Percentiles rank a stretch among this genome's conserved stretches.
These are phyloP conservation scores for Polysphondylium violaceum DNA, from an alignment of 78 protist genomes.

Conservation along the genomic window DNA sequence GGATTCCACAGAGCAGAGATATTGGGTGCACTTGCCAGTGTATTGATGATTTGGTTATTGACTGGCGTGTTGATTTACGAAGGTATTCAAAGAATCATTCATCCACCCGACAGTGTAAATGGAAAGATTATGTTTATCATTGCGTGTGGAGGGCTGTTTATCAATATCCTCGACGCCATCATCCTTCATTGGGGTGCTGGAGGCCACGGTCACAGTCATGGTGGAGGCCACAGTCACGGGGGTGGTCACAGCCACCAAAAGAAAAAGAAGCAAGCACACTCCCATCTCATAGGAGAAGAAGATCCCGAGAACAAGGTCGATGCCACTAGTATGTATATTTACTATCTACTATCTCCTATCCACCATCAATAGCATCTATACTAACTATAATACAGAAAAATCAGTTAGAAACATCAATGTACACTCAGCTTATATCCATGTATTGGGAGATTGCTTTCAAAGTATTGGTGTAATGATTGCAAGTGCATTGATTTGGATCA, in stretches of 20 bases:
- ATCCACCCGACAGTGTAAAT: slow-evolving; percentile 79
- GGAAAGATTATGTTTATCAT: slow-evolving; percentile 87
- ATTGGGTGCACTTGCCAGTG: slow-evolving; percentile 87
- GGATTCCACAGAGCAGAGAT: slow-evolving; percentile 87
- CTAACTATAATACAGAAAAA: not conserved
- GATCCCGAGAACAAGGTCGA: too few relatives aligned
- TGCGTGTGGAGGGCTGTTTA: slow-evolving; percentile 77
- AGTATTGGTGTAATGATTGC: slow-evolving; percentile 90
- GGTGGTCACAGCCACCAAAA: not conserved
- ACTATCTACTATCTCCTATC: too few relatives aligned
- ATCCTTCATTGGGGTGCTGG: slow-evolving; percentile 53
- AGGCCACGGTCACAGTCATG: slow-evolving; percentile 58
- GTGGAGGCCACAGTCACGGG: slow-evolving; percentile 47
- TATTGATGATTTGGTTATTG: slow-evolving; percentile 90
- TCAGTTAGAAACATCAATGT: slow-evolving; percentile 70
- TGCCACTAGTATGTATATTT: too few relatives aligned
- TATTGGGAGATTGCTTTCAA: slow-evolving; percentile 90
- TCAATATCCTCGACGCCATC: slow-evolving; percentile 74
- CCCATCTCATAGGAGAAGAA: not conserved
- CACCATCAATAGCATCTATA: too few relatives aligned
- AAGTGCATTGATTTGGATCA: slow-evolving; percentile 80
- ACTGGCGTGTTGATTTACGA: slow-evolving; percentile 88
- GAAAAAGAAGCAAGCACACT: not conserved
- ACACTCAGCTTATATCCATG: slow-evolving; percentile 89
- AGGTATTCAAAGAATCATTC: slow-evolving; percentile 69